Conservation (phyloP, 345 rosid species). For the Passiflora organensis region DNA sequence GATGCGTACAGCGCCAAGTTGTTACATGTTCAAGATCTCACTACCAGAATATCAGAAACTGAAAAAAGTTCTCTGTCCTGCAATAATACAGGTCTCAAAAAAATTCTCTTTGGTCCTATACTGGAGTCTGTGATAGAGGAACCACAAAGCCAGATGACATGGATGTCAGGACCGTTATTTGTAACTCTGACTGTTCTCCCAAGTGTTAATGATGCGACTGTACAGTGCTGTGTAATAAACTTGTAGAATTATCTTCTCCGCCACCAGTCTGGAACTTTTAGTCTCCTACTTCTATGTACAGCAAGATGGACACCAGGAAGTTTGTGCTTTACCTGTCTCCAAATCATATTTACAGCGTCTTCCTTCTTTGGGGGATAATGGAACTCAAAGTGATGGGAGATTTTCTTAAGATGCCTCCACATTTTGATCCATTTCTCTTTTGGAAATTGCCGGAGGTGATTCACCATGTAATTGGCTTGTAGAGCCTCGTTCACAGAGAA, state of each 20-base stretch:
- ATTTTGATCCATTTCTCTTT: slow-evolving; percentile 67
- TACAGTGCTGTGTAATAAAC: slow-evolving; percentile 26
- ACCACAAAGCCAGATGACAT: slow-evolving; percentile 10
- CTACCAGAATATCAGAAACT: slow-evolving; percentile 3
- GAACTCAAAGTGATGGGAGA: slow-evolving; percentile 77
- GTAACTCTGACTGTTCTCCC: slow-evolving; percentile 11
- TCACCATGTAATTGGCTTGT: slow-evolving; percentile 60
- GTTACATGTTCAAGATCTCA: slow-evolving; percentile 7
- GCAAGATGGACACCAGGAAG: slow-evolving; percentile 56
- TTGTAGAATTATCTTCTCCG: slow-evolving; percentile 27
- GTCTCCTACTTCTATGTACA: slow-evolving; percentile 66
- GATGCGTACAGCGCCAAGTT: slow-evolving; percentile 6
- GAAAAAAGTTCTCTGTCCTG: too few species aligned
- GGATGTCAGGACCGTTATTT: slow-evolving; percentile 1
- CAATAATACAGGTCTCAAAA: too few species aligned
- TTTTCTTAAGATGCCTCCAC: slow-evolving; percentile 64
- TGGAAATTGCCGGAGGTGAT: slow-evolving; percentile 56
- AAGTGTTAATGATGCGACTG: slow-evolving; percentile 27
- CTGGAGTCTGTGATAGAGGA: not conserved
- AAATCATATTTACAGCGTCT: slow-evolving; percentile 72
- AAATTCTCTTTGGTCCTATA: too few species aligned
- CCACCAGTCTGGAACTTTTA: slow-evolving; percentile 93
- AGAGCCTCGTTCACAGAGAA: slow-evolving; percentile 66
- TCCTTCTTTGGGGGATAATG: slow-evolving; percentile 74
- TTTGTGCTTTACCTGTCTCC: slow-evolving; percentile 86